Percentiles rank a stretch among this genome's conserved stretches.
phyloP scores from a whole-genome alignment of 1,284 basidiomycete species.

The Neotropicomus parvogracilis region DNA sequence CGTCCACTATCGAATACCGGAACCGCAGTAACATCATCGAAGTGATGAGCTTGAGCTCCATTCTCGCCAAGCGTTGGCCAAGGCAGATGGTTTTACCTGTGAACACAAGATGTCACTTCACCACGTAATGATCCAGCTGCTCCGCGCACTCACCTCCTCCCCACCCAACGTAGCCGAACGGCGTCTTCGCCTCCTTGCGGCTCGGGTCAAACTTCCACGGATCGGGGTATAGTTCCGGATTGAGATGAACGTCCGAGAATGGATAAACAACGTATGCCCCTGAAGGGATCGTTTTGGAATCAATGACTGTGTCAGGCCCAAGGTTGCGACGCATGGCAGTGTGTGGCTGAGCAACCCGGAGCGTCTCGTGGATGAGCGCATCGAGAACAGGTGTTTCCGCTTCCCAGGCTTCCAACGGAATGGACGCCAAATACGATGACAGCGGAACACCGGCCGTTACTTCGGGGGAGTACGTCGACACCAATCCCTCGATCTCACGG shows the following conservation, averaged over 20 bases:
- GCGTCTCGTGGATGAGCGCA: constrained; percentile 66
- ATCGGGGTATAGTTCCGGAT: constrained; percentile 63
- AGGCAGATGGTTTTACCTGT: constrained; percentile 65
- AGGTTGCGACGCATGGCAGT: constrained; percentile 73
- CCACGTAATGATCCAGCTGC: constrained; percentile 21
- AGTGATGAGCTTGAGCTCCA: constrained; percentile 65
- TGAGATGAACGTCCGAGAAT: constrained; percentile 71
- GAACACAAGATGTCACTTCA: constrained; percentile 17
- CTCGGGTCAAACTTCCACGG: constrained; percentile 71
- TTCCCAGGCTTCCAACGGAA: constrained; percentile 71
- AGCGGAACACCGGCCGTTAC: constrained; percentile 32
- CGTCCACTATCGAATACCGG: constrained; percentile 53
- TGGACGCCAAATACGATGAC: constrained; percentile 47
- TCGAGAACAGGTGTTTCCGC: constrained; percentile 62
- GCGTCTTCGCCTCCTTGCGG: constrained; percentile 46
- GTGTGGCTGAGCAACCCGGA: constrained; percentile 72
- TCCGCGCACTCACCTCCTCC: constrained; percentile 57
- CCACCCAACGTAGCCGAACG: constrained; percentile 68
- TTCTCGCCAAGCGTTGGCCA: constrained; percentile 65
- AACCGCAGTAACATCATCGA: constrained; percentile 63
- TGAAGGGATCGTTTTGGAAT: constrained; percentile 60
- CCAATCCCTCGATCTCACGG: constrained; percentile 56
- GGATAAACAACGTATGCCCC: constrained; percentile 73
- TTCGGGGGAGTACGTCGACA: constrained; percentile 44
- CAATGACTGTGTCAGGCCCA: constrained; percentile 62